These are phyloP conservation scores for Microbotryomycetes sp. DNA, from an alignment of 1,284 basidiomycete genomes.

Conservation along the genomic window DNA sequence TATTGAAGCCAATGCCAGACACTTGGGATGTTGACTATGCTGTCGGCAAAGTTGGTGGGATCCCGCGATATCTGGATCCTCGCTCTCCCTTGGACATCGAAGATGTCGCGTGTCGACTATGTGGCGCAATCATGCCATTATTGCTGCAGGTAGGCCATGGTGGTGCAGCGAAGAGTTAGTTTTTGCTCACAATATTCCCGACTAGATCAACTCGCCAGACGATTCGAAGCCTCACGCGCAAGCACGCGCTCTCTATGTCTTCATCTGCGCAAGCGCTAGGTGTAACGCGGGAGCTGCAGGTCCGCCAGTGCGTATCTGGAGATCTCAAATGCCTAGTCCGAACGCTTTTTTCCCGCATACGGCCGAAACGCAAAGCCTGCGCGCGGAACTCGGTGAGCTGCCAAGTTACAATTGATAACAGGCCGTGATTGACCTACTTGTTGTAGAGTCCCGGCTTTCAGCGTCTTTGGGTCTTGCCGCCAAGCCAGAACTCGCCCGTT, in stretches of 20 bases:
- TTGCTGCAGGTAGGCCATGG: constrained; percentile 20
- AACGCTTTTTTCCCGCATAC: constrained; percentile 29
- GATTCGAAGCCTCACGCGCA: constrained; percentile 20
- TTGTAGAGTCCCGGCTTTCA: not conserved
- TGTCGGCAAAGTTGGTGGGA: constrained; percentile 26
- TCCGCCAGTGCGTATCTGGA: constrained; percentile 10
- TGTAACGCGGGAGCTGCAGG: constrained; percentile 5
- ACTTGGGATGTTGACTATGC: constrained; percentile 24
- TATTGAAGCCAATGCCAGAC: constrained; percentile 12
- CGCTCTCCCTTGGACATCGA: constrained; percentile 4
- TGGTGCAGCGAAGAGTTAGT: no score
- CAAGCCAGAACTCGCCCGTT: not conserved
- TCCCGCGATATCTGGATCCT: constrained; percentile 24
- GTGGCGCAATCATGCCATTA: constrained; percentile 15
- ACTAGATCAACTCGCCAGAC: constrained; percentile 28
- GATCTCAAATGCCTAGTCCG: constrained; percentile 25
- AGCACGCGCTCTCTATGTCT: constrained; percentile 25
- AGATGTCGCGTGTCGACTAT: constrained; percentile 14
- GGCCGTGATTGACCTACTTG: not conserved
- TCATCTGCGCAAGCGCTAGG: constrained; percentile 5
- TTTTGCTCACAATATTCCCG: no score
- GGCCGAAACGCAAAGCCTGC: constrained; percentile 1
- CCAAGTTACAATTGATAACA: not conserved
- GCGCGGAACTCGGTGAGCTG: constrained; percentile 7
- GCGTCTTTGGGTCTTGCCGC: not conserved